Percentiles rank a stretch among this genome's conserved stretches.
Conservation (phyloP, 2,329 filamentous ascomycete species). For the Colletotrichum australisinense region DNA sequence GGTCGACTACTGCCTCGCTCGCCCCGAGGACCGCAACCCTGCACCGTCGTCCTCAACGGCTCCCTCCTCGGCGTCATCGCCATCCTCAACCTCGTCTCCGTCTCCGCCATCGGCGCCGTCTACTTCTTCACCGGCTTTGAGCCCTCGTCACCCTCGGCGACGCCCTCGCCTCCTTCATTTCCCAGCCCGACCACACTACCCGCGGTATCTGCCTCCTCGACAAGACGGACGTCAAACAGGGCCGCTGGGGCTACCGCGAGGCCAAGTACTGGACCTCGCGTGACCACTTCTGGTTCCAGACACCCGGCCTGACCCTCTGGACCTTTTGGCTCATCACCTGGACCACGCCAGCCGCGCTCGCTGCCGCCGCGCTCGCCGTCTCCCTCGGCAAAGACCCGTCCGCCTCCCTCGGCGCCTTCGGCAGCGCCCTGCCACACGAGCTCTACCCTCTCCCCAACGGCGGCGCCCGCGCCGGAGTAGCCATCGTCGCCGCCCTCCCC, state of each 20-base stretch:
- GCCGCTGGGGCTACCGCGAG: slow-evolving; percentile 55
- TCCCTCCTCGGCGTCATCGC: slow-evolving; percentile 55
- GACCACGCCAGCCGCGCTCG: slow-evolving; percentile 49
- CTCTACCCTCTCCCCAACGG: slow-evolving; percentile 43
- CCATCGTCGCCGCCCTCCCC: slow-evolving; percentile 57
- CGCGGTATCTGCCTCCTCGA: slow-evolving; percentile 57
- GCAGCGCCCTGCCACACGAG: slow-evolving; percentile 48
- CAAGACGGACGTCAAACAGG: slow-evolving; percentile 56
- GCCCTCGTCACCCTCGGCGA: slow-evolving; percentile 64
- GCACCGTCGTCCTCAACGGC: slow-evolving; percentile 55
- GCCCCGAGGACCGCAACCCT: slow-evolving; percentile 41
- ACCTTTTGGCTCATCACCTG: slow-evolving; percentile 51
- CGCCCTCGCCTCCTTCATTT: slow-evolving; percentile 61
- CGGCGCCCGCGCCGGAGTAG: slow-evolving; percentile 42
- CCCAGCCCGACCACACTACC: slow-evolving; percentile 56
- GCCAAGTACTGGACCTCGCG: slow-evolving; percentile 55
- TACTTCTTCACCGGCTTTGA: slow-evolving; percentile 47
- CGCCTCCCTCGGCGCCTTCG: slow-evolving; percentile 52
- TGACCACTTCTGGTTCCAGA: slow-evolving; percentile 58
- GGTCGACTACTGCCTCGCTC: slow-evolving; percentile 28
- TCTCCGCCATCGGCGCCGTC: slow-evolving; percentile 45
- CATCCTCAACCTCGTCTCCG: slow-evolving; percentile 53
- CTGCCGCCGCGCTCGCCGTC: slow-evolving; percentile 52
- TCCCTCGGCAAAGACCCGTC: slow-evolving; percentile 44
- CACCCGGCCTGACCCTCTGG: slow-evolving; percentile 57